Conservation (phyloP, 1,284 basidiomycete species). For the Volvariella surrecta region DNA sequence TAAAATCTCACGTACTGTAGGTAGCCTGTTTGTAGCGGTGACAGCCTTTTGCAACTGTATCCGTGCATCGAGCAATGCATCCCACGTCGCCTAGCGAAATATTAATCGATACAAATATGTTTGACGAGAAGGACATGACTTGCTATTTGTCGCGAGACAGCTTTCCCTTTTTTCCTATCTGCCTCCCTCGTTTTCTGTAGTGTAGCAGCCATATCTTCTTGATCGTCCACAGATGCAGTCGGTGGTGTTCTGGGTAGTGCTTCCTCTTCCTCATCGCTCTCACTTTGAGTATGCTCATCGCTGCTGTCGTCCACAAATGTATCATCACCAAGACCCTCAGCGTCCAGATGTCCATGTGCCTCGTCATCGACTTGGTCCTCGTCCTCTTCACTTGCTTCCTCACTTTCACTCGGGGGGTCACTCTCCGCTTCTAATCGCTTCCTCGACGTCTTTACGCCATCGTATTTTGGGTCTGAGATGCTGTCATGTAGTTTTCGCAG, state of each 20-base stretch:
- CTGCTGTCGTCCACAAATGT: conserved; percentile 20
- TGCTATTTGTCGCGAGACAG: conserved; percentile 78
- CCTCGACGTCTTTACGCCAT: conserved; percentile 55
- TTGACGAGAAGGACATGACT: conserved; percentile 19
- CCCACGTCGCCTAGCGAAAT: conserved; percentile 63
- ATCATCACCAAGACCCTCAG: conserved; percentile 14
- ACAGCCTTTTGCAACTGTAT: conserved; percentile 85
- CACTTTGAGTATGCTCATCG: conserved; percentile 15
- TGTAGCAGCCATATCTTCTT: conserved; percentile 42
- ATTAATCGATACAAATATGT: conserved; percentile 9
- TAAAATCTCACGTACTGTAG: conserved; percentile 29
- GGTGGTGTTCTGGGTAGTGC: not conserved
- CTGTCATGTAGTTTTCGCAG: conserved; percentile 57
- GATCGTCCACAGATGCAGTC: conserved; percentile 1
- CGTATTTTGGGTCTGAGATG: conserved; percentile 69
- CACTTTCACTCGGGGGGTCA: conserved; percentile 18
- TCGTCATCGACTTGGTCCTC: conserved; percentile 23
- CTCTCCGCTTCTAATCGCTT: conserved; percentile 32
- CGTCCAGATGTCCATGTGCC: conserved; percentile 18
- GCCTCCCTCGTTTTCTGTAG: conserved; percentile 54
- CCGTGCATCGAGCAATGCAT: conserved; percentile 76
- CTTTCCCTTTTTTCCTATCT: conserved; percentile 71
- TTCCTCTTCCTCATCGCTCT: conserved; percentile 14
- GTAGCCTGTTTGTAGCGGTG: conserved; percentile 53
- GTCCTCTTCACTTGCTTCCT: conserved; percentile 20